Percentiles rank a stretch among this genome's conserved stretches.
These are phyloP conservation scores for Spinellus fusiger DNA, from an alignment of 192 early-diverging fungal species.

Conservation along the genomic window DNA sequence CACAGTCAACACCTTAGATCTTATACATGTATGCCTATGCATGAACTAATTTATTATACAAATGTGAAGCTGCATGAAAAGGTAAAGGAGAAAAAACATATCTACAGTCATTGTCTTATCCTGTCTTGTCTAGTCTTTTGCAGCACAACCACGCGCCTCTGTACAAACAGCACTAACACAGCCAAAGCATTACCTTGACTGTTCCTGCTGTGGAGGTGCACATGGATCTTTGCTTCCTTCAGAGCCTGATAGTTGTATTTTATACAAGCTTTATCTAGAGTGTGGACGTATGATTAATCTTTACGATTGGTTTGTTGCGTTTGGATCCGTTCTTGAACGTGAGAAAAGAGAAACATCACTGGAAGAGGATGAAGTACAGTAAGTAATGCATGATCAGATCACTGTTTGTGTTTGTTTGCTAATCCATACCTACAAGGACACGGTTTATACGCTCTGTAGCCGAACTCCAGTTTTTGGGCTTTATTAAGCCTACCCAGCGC, in stretches of 20 bases:
- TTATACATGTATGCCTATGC: conserved; percentile 57
- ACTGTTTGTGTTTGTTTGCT: conserved; percentile 1
- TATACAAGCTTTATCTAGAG: conserved; percentile 87
- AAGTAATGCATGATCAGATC: conserved; percentile 5
- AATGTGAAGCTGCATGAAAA: conserved; percentile 67
- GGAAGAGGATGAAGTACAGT: conserved; percentile 57
- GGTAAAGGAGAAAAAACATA: conserved; percentile 36
- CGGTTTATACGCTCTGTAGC: conserved; percentile 81
- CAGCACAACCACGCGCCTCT: conserved; percentile 74
- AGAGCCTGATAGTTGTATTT: conserved; percentile 80
- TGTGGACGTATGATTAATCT: conserved; percentile 93
- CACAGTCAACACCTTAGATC: conserved; percentile 42
- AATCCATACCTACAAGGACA: conserved; percentile 45
- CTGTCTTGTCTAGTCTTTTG: conserved; percentile 56
- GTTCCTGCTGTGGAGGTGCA: conserved; percentile 64
- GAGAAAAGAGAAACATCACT: conserved; percentile 33
- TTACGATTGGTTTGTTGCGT: conserved; percentile 86
- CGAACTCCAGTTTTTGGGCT: conserved; percentile 85
- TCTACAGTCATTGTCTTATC: no score
- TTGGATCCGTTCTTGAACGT: conserved; percentile 70
- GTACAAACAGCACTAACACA: conserved; percentile 81
- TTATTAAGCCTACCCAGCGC: conserved; percentile 79
- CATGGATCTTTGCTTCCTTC: conserved; percentile 44
- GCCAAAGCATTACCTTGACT: conserved; percentile 72
- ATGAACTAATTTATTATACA: conserved; percentile 80